Evolutionary conservation across 805 yeast species (phyloP), one percentile per base, ranked within the genome.

Genomic region (Kuraishia cidri): DNA sequence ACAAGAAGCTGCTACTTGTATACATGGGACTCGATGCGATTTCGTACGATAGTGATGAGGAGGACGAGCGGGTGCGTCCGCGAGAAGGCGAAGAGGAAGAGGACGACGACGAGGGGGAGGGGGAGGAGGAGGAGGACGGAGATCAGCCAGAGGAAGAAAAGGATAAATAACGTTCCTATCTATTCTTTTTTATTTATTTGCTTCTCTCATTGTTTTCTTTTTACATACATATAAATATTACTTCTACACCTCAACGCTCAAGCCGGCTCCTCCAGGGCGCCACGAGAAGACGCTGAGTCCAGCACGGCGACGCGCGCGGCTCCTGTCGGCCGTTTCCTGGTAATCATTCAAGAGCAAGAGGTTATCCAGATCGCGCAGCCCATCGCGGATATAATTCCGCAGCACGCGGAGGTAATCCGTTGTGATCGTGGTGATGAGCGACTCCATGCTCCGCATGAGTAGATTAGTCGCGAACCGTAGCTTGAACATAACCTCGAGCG

Each of bases 1-100:
- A 56, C 31, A 45, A 53, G 29, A 56, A 56, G 32, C 40, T 56
- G 39, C 41, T 56, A 52, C 36, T 56, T 28, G 58, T 56, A n/a
- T 56, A 56, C 37, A 54, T 53, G 56, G 62, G 62, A 6, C 39
- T 56, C 30, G 60, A 56, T 34, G 42, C 58, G 3, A 56, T 56
- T 28, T 43, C 54, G 22, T 56, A 56, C 29, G 60, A 55, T 30
- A 46, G 43, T 15, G 45, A 47, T 25, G 54, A 49, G 14, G 45
- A 41, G 17, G 30, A 32, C 16, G 21, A 20, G 12, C 28, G n/a
- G 15, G 24, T 15, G n/a, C 10, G 16, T 7, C 7, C 7, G 10
- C 7, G 23, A 7, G 23, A 20, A 7, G 23, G 9, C 9, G 23
- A 20, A 20, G 23, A 20, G 10, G 10, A 20, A 7, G 10, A n/a